Conservation (phyloP, 805 yeast species). For the Wickerhamomyces xylosicus region DNA sequence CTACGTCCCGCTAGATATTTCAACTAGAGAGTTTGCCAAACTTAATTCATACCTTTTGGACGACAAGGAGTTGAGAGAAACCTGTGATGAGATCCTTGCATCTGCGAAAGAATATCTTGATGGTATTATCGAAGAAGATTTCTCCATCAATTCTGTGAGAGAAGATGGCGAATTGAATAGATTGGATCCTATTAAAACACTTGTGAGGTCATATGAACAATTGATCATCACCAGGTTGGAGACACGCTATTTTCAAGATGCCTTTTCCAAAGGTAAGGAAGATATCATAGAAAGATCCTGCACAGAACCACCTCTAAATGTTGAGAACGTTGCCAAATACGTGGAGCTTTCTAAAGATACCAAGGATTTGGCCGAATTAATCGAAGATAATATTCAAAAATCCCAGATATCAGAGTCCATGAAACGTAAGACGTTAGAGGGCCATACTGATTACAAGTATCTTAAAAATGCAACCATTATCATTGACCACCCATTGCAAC, state of each 20-base stretch:
- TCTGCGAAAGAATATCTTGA: background rate
- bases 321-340: constrained; percentile 7
- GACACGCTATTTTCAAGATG: constrained; percentile 5
- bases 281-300: constrained; percentile 1
- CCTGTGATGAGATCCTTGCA: background rate
- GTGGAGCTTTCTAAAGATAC: constrained; percentile 1
- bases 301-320: constrained; percentile 7
- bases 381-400: constrained; percentile 2
- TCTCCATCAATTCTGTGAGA: background rate
- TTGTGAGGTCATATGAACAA: constrained; percentile 10
- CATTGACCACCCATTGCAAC: constrained; percentile 47
- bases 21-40: background rate
- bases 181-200: constrained; percentile 4
- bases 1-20: background rate
- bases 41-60: background rate
- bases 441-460: constrained; percentile 9
- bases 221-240: constrained; percentile 10
- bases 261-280: constrained; percentile 9
- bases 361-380: constrained; percentile 5
- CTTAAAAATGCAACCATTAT: constrained; percentile 37
- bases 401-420: background rate
- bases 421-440: background rate
- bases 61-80: background rate
- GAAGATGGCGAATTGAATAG: constrained; percentile 5
- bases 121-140: constrained; percentile 1